These are phyloP conservation scores for Entamoeba histolytica DNA, from an alignment of 208 protist species.

Conservation along the genomic window DNA sequence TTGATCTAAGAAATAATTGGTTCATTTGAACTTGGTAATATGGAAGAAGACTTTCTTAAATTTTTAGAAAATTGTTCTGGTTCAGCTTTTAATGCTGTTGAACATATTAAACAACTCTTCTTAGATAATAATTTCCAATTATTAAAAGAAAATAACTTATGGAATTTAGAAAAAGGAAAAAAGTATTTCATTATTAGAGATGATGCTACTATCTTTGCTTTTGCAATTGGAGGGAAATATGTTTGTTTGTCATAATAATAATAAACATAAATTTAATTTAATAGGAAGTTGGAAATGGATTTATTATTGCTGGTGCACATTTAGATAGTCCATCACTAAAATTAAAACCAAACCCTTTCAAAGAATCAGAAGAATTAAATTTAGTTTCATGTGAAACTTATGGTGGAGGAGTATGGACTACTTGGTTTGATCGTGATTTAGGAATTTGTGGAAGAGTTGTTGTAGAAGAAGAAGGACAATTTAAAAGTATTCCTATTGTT, in stretches of 20 bases:
- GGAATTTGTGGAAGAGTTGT: background rate
- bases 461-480: background rate
- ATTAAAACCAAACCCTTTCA: background rate
- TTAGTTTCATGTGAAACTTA: background rate
- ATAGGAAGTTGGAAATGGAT: background rate
- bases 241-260: background rate
- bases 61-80: background rate
- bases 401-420: background rate
- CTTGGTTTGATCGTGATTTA: constrained; percentile 1
- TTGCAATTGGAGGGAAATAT: background rate
- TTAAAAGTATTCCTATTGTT: background rate
- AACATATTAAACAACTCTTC: background rate
- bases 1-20: no score
- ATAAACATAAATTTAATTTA: background rate
- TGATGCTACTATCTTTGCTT: background rate
- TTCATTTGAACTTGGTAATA: no score
- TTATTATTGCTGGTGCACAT: background rate
- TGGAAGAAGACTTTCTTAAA: background rate
- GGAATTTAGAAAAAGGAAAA: background rate
- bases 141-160: background rate
- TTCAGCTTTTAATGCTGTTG: background rate
- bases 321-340: background rate
- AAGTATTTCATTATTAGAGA: background rate
- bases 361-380: background rate
- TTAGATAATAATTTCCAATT: background rate